A percentile compares a stretch with the other conserved stretches of the same genome.
phyloP scores from a whole-genome alignment of 176 grass and related monocot species.

The Phoenix dactylifera region DNA sequence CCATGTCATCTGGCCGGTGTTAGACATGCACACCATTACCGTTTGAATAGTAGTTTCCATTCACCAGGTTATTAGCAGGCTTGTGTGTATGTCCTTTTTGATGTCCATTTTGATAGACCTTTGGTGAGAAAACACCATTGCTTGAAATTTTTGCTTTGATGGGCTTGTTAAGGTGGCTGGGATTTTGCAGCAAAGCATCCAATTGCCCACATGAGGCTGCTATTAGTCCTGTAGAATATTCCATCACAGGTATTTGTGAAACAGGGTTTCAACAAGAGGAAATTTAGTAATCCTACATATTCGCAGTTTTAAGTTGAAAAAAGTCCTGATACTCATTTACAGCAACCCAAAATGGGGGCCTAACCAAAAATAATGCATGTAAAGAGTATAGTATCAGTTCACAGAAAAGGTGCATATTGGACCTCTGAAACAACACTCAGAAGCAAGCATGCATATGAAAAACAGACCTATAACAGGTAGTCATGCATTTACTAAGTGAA shows the following conservation, averaged over 20 bases:
- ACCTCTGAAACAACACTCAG: too few species aligned
- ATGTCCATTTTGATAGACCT: not conserved
- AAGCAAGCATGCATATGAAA: too few species aligned
- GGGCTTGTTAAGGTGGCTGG: not conserved
- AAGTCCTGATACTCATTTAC: too few species aligned
- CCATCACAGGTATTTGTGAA: not conserved
- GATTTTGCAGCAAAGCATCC: not conserved
- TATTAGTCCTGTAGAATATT: slow-evolving; percentile 7
- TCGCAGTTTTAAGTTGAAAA: too few species aligned
- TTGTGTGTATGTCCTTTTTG: not conserved
- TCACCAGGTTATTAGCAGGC: not conserved
- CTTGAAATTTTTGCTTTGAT: not conserved
- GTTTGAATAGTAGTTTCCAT: not conserved
- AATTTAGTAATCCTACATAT: not conserved
- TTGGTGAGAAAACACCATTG: not conserved
- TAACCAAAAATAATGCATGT: too few species aligned
- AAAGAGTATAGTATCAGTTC: too few species aligned
- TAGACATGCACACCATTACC: slow-evolving; percentile 1
- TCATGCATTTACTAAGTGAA: too few species aligned
- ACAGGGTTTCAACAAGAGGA: not conserved
- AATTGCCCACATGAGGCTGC: slow-evolving; percentile 14
- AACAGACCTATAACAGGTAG: too few species aligned
- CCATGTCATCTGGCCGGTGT: too few species aligned
- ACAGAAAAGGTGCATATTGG: too few species aligned
- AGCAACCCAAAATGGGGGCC: too few species aligned